Evolutionary conservation across 805 yeast genomes (phyloP), one percentile per base, ranked within the genome.

Genomic region (Candida piceae): DNA sequence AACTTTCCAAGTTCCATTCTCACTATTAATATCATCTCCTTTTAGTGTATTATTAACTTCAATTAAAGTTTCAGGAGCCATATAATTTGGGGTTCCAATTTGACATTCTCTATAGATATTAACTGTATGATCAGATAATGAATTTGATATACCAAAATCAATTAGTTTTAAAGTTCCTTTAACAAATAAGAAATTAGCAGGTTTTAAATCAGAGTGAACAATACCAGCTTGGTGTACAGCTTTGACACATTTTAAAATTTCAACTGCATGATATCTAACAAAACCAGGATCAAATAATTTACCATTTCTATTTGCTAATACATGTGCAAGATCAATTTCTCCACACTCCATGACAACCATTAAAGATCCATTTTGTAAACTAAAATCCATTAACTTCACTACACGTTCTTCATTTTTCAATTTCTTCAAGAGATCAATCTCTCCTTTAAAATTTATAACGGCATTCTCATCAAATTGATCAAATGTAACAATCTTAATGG

Each of bases 71-170:
- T 90, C 98, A 0, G 98, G 98, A 0, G 98, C 96, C 97, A 90
- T 93, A 58, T 90, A 93, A 57, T 84, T 87, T 2, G 96, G 96
- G 0, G 98, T 90, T 4, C 98, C 98, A 35, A 88, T 82, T 56
- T 87, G 96, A 5, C 87, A 75, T 41, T 86, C 95, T 40, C 97
- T 71, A 54, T 89, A 89, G 15, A 90, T 76, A 50, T 93, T 90
- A 16, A 85, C 79, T 0, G 97, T 90, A 53, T 87, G 85, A 36
- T 89, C 96, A 1, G 95, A 93, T 1, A 93, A 87, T 0, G 90
- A 87, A 60, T 89, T 84, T n/a, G 97, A 86, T 32, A 84, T 84
- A 12, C 98, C 98, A 69, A 90, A 93, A 62, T 90, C 98, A 42
- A 90, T 90, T 29, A 90, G 76, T 55, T 90, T 90, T 48, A 90